A percentile compares a stretch with the other conserved stretches of the same genome.
phyloP scores from a whole-genome alignment of 352 stramenopile genomes.

The Blastocystis sp. region DNA sequence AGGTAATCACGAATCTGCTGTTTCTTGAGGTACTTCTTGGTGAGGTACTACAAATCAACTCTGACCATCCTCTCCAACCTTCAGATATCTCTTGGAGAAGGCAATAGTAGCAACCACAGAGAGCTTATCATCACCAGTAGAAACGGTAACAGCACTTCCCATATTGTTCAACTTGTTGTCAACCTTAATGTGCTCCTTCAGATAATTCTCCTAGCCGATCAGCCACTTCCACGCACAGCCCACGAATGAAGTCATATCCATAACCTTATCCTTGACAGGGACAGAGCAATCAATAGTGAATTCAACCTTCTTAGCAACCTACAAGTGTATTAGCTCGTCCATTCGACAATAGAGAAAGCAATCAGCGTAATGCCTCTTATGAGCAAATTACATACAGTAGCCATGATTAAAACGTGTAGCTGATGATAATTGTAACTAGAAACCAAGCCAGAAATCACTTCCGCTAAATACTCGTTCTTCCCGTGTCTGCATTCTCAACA shows the following conservation, averaged over 20 bases:
- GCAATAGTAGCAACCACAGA: constrained; percentile 88
- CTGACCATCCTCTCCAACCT: neutral
- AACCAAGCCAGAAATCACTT: neutral
- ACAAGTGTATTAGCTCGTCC: neutral
- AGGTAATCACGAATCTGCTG: constrained; percentile 99
- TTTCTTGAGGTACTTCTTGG: constrained; percentile 99
- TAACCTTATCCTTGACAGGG: constrained; percentile 96
- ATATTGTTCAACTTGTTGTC: constrained; percentile 94
- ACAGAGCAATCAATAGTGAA: constrained; percentile 89
- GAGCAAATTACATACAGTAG: constrained; percentile 29
- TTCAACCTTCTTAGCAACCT: constrained; percentile 74
- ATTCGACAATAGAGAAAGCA: too few relatives aligned
- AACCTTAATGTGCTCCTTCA: constrained; percentile 98
- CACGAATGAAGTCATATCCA: constrained; percentile 93
- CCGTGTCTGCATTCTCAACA: constrained; percentile 3
- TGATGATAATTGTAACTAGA: constrained; percentile 54
- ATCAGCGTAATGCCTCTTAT: neutral
- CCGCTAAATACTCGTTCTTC: neutral
- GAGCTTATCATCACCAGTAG: constrained; percentile 91
- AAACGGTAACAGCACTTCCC: constrained; percentile 88
- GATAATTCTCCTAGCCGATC: constrained; percentile 86
- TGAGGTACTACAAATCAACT: constrained; percentile 82
- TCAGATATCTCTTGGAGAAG: constrained; percentile 94
- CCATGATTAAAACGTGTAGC: constrained; percentile 36
- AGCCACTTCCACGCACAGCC: neutral